Evolutionary conservation across 106 monocot species (phyloP), one percentile per base, ranked within the genome.

Genomic region (Dendrobium nobile): DNA sequence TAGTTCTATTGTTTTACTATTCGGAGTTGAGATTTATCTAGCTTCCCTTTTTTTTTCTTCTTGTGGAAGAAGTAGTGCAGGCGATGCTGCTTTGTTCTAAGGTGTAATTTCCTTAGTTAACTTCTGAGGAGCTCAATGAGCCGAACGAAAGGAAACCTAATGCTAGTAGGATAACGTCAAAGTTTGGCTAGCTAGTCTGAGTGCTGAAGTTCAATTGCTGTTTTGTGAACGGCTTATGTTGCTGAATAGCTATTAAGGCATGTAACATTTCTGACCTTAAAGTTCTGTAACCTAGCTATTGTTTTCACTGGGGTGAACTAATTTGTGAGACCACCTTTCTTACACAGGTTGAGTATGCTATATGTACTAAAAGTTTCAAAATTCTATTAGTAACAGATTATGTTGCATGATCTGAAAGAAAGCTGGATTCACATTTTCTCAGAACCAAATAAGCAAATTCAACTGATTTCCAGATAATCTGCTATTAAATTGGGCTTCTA

Each of bases 11-110:
- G 9, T 0, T 13, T 11, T 51, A 22, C 24, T 64, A 22, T 26
- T 26, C 24, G 7, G 26, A 22, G 22, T 64, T 26, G 64, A 64
- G 64, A 24, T 64, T 7, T 26, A 58, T 64, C 64, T 26, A 15
- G 24, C 24, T 64, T 26, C 8, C 24, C 16, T 33, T 22, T 13
- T 28, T 70, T 37, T 22, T 70, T 37, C 33, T 15, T 74, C 33
- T 70, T 70, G 33, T 43, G 74, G 5, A 74, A 20, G 41, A 74
- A 43, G 19, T n/a, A 44, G 44, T 43, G 74, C 74, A 74, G 74
- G 43, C 16, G 43, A 74, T 33, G 37, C 70, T 70, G 70, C 24
- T 70, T 37, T 4, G 70, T 70, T 70, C n/a, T 37, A 70, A 70
- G 61, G 22, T 17, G 58, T 58, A 58, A 15, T 17, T 20, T 58